Evolutionary conservation across 805 yeast species (phyloP).

Genomic region (Hanseniaspora guilliermondii): DNA sequence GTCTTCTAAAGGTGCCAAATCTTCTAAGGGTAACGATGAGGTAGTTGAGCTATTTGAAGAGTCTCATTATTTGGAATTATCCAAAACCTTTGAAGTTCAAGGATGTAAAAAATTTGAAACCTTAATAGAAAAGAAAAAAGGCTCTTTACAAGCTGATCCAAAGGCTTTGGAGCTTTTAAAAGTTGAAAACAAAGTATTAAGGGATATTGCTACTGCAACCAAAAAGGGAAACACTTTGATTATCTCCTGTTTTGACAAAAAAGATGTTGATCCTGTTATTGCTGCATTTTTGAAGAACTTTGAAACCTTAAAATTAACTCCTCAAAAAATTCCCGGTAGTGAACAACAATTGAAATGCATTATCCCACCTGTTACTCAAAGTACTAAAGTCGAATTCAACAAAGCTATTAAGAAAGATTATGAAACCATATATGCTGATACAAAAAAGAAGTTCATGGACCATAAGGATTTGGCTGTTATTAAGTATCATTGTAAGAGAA

Average conservation of each 20-base stretch:
- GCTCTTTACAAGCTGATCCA: conserved; percentile 32
- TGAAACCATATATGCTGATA: conserved; percentile 39
- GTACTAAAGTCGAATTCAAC: conserved; percentile 43
- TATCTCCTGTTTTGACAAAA: conserved; percentile 82
- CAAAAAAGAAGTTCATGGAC: conserved; percentile 48
- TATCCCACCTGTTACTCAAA: conserved; percentile 63
- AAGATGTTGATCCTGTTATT: conserved; percentile 52
- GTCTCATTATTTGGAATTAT: conserved; percentile 12
- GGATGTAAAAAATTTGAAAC: conserved; percentile 43
- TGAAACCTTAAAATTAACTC: conserved; percentile 66
- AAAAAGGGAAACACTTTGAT: conserved; percentile 52
- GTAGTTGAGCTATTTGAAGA: background rate
- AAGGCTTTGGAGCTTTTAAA: conserved; percentile 48
- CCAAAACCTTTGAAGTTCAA: conserved; percentile 30
- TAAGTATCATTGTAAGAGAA: conserved; percentile 43
- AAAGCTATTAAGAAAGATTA: conserved; percentile 56
- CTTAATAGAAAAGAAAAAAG: conserved; percentile 53
- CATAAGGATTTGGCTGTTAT: conserved; percentile 40
- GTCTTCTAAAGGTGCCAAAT: background rate
- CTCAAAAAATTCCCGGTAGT: conserved; percentile 62
- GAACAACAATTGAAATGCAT: conserved; percentile 62
- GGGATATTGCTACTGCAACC: conserved; percentile 58
- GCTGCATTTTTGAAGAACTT: conserved; percentile 58
- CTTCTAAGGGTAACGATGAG: background rate
- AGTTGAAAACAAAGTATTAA: conserved; percentile 41